Evolutionary conservation across 2,329 filamentous ascomycete genomes (phyloP), one percentile per base, ranked within the genome.

Genomic region (Nemania bipapillata): DNA sequence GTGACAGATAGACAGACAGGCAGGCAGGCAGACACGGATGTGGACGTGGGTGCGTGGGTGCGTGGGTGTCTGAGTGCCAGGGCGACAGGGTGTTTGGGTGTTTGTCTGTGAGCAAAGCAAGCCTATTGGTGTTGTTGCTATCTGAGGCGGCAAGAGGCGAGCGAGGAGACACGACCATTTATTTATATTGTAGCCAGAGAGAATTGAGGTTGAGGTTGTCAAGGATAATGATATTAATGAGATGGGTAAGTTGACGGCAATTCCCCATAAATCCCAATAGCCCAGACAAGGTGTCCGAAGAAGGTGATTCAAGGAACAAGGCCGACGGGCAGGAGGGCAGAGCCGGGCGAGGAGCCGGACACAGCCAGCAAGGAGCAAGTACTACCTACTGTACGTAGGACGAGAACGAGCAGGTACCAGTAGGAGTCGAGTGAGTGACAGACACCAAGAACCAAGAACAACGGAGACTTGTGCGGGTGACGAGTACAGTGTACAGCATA

Each of bases 151-250:
- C 40, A 67, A 58, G 32, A 54, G 63, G 55, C 54, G 54, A 67
- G 68, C 65, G 59, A 63, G 50, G 55, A 22, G 17, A 53, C 35
- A 45, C 32, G 20, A n/a, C n/a, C 32, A 42, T 45, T 17, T 50
- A 32, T 32, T 32, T 32, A 32, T 32, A 4, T 32, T 32, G 30
- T 32, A n/a, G 63, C 55, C 30, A 50, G 55, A 24, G 28, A 59
- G 37, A 61, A 63, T 65, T 45, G 50, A 32, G 26, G 12, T 9
- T 20, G 50, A n/a, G n/a, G n/a, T n/a, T 24, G 57, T 35, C 32
- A 59, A 50, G 49, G 61, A 55, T 65, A 50, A 61, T 49, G 68
- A 64, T 55, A 59, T 59, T 55, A 42, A 66, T 66, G 59, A 69
- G 58, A 55, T 69, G 52, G 66, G 56, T 53, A 63, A 40, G n/a